A percentile compares a stretch with the other conserved stretches of the same genome.
Conservation (phyloP, 2,329 filamentous ascomycete species). For the Alternaria solani region DNA sequence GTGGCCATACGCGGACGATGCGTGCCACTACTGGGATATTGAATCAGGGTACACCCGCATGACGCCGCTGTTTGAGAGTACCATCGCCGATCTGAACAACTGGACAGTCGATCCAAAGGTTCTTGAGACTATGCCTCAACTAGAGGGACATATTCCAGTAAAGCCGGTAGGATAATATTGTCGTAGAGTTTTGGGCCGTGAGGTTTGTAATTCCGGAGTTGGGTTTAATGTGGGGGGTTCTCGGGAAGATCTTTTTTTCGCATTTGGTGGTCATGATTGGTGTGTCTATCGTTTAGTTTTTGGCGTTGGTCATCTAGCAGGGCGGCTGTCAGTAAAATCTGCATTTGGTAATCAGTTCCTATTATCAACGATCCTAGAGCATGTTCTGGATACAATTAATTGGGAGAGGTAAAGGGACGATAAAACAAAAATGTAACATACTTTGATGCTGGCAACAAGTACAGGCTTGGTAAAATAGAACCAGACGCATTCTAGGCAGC, state of each 20-base stretch:
- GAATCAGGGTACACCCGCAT: slow-evolving; percentile 45
- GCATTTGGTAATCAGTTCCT: slow-evolving; percentile 7
- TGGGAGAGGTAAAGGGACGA: background rate
- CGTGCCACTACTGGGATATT: slow-evolving; percentile 50
- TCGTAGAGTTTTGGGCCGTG: background rate
- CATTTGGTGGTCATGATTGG: background rate
- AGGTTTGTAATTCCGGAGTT: slow-evolving; percentile 10
- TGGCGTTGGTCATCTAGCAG: slow-evolving; percentile 5
- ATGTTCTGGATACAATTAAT: background rate
- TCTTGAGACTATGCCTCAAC: slow-evolving; percentile 43
- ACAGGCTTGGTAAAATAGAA: background rate
- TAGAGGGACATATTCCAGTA: slow-evolving; percentile 41
- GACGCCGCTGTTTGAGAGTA: slow-evolving; percentile 45
- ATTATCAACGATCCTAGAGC: slow-evolving; percentile 4
- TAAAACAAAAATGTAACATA: slow-evolving; percentile 8
- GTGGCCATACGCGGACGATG: slow-evolving; percentile 48
- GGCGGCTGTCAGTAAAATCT: background rate
- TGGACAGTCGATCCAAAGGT: slow-evolving; percentile 48
- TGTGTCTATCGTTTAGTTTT: slow-evolving; percentile 5
- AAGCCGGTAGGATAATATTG: slow-evolving; percentile 22
- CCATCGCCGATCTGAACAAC: slow-evolving; percentile 42
- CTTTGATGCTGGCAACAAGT: background rate
- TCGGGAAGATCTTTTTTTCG: background rate
- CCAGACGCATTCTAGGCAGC: background rate
- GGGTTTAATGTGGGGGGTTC: slow-evolving; percentile 3